phyloP scores from a whole-genome alignment of 768 basidiomycete genomes.

The Phylloporus sp. region DNA sequence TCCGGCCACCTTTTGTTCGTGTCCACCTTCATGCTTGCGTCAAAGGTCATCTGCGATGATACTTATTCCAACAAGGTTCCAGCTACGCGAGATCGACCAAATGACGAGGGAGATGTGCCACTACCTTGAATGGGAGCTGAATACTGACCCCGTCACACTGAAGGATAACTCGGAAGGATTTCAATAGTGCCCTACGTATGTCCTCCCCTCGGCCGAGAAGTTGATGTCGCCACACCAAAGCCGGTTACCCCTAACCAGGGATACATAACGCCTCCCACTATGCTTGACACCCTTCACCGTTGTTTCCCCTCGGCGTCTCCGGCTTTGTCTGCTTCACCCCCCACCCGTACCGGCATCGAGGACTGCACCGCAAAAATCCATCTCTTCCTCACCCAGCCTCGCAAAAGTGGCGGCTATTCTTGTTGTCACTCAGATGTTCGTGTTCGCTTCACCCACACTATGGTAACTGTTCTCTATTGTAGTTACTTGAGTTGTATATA shows the following conservation, averaged over 20 bases:
- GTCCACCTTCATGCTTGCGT: constrained; percentile 70
- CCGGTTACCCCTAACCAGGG: constrained; percentile 15
- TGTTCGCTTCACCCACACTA: constrained; percentile 55
- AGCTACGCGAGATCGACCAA: constrained; percentile 71
- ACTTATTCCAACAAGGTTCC: constrained; percentile 91
- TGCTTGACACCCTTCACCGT: constrained; percentile 57
- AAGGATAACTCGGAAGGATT: constrained; percentile 55
- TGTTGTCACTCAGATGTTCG: constrained; percentile 53
- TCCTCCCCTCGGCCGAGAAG: constrained; percentile 58
- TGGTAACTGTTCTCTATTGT: constrained; percentile 45
- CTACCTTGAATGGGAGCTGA: constrained; percentile 91
- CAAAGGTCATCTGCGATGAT: constrained; percentile 85
- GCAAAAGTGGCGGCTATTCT: constrained; percentile 20
- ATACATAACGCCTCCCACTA: constrained; percentile 29
- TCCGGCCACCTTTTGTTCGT: constrained; percentile 71
- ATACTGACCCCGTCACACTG: constrained; percentile 62
- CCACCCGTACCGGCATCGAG: constrained; percentile 52
- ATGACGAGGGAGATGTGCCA: constrained; percentile 80
- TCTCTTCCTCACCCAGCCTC: constrained; percentile 36
- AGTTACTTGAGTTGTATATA: too few relatives aligned
- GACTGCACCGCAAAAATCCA: constrained; percentile 46
- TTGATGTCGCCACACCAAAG: constrained; percentile 42
- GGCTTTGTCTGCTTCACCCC: constrained; percentile 58
- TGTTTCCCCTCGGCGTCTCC: constrained; percentile 53
- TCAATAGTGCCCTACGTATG: constrained; percentile 55